Base-by-base conservation (phyloP, 139 green algal species). In the Tetradesmus obliquus region DNA sequence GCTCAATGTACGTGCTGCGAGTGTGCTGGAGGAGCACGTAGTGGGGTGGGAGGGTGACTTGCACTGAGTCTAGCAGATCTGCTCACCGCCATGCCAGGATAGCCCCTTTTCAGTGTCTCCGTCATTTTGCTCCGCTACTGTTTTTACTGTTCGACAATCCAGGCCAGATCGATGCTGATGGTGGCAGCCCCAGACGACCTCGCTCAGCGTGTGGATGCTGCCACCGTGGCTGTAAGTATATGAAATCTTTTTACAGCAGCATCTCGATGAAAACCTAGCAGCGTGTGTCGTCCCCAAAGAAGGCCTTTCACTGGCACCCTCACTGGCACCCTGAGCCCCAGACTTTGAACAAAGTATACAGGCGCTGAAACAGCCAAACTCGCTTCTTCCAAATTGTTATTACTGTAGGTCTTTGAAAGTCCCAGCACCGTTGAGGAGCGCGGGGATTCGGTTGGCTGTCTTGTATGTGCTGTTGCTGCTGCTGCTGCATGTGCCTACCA, bases 21-120 rank as follows among this genome's bases (percentile, higher is more conserved):
- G 4, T 17, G 5, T 81, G 72, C 2, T 32, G 72, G 9, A 9
- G 72, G 51, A 71, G 60, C 60, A 71, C 15, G 32, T 20, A 71
- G 8, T 20, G 19, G 60, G 60, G 60, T 71, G 9, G 9, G 60
- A 71, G 60, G 60, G 60, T 71, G 60, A 80, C 72, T 80, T 80
- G 22, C 72, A 51, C 72, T 80, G 13, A 57, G 12, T 76, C 83
- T 74, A 20, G 32, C 60, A 19, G 60, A 71, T 71, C 60, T 71
- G 60, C 60, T 71, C 69, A 98, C 97, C 95, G 97, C 98, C 93
- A 99, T 97, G 79, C 97, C 97, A 3, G 97, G 95, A 20, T 91
- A 93, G 1, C 97, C 97, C 7, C 97, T 92, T 51, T 95, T 93
- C 3, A 98, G 79, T 12, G 95, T 95, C 82, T 99, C 97, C 71